These are phyloP conservation scores for Pseudocercospora fijiensis DNA, from an alignment of 2,329 filamentous ascomycete species.

Conservation along the genomic window DNA sequence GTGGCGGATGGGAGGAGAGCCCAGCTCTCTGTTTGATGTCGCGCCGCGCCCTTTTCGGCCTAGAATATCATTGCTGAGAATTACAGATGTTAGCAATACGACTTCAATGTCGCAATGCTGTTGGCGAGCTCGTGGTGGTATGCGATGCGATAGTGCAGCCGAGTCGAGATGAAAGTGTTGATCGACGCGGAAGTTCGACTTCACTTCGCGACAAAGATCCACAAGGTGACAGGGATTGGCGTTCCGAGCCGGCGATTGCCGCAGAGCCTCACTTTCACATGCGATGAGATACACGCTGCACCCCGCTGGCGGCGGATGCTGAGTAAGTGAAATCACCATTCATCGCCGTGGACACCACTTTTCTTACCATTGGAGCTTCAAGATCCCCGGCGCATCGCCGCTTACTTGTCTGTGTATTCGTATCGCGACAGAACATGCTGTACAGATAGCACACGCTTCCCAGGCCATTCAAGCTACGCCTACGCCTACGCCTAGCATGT, in stretches of 20 bases:
- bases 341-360: neutral
- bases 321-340: neutral
- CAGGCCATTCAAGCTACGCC: neutral
- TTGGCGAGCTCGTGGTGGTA: neutral
- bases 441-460: neutral
- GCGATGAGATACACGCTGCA: neutral
- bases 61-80: neutral
- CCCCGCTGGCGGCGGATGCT: neutral
- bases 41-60: neutral
- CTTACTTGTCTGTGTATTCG: neutral
- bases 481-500: conserved; percentile 16
- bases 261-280: conserved; percentile 4
- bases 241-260: neutral
- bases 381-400: neutral
- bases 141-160: neutral
- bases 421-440: neutral
- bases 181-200: neutral
- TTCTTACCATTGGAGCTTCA: neutral
- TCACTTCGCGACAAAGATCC: conserved; percentile 2
- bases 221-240: neutral
- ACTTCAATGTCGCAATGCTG: neutral
- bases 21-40: conserved; percentile 9
- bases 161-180: neutral
- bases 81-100: neutral
- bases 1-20: conserved; percentile 9